Conservation (phyloP, 2,329 filamentous ascomycete species). For the Colletotrichum higginsianum region DNA sequence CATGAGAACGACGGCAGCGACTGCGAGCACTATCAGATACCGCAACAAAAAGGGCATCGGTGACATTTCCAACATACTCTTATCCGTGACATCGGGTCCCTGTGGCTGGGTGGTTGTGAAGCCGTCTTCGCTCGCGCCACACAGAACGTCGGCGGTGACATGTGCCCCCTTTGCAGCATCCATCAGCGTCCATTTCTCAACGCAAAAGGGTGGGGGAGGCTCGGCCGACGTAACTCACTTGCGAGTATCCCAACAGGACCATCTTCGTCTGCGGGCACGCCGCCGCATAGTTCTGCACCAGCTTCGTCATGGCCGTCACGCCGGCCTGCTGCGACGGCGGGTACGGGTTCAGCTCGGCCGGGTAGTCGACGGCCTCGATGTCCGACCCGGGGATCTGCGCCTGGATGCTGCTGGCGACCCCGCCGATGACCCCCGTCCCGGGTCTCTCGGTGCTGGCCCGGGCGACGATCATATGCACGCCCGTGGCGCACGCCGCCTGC, state of each 20-base stretch:
- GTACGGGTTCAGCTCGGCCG: slow-evolving; percentile 52
- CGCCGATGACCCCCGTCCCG: slow-evolving; percentile 53
- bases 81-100: slow-evolving; percentile 49
- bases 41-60: neutral
- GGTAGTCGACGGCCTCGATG: slow-evolving; percentile 55
- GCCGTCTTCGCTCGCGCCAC: slow-evolving; percentile 52
- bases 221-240: slow-evolving; percentile 47
- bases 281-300: slow-evolving; percentile 52
- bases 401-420: slow-evolving; percentile 51
- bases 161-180: slow-evolving; percentile 53
- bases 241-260: slow-evolving; percentile 59
- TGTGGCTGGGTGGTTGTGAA: slow-evolving; percentile 48
- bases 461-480: slow-evolving; percentile 57
- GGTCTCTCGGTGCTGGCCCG: slow-evolving; percentile 54
- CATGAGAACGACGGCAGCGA: slow-evolving; percentile 57
- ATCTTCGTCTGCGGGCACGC: slow-evolving; percentile 56
- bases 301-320: slow-evolving; percentile 49
- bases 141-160: slow-evolving; percentile 55
- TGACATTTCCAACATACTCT: slow-evolving; percentile 38
- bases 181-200: slow-evolving; percentile 9
- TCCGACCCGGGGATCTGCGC: slow-evolving; percentile 52
- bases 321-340: slow-evolving; percentile 54
- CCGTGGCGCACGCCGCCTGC: slow-evolving; percentile 49
- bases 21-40: slow-evolving; percentile 44
- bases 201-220: slow-evolving; percentile 16